Base-by-base conservation (phyloP, 768 basidiomycete species). In the Zangia roseola region DNA sequence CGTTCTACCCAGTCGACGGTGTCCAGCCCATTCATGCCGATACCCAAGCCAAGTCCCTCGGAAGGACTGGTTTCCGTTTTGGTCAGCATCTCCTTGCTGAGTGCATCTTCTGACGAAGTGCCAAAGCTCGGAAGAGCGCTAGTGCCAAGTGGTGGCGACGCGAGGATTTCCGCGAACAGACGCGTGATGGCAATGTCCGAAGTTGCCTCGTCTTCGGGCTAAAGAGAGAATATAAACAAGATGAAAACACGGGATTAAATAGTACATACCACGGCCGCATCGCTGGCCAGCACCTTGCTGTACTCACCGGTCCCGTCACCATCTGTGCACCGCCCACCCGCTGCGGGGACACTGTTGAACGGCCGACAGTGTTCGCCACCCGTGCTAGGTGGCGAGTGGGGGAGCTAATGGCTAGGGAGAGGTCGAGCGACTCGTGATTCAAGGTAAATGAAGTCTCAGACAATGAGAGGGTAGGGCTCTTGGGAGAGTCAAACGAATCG, bases 301-400 rank as follows among this genome's bases (percentile, higher is more conserved):
- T 49, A 36, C 60, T 65, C 60, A 19, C 37, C 45, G 40, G 53
- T 56, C 57, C 39, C 56, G 49, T 68, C 53, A 64, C 51, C 61
- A 65, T 59, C 57, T 61, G 63, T 59, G 46, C 63, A 63, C 67
- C 49, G 72, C 73, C 84, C 87, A 88, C 90, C 91, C 90, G 91
- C 91, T 93, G 91, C 91, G 84, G 88, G 91, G 91, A 76, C 84
- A 82, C 77, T 77, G 78, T 71, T 61, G 77, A 64, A 71, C 65
- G 58, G 54, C 56, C 68, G 56, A 60, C 77, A 75, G 78, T 79
- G 82, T 79, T 84, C 91, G 81, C 91, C 91, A 93, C 86, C 91
- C 91, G 91, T 93, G 91, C 91, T 86, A 88, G 86, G 85, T 93
- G 91, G 91, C 91, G 83, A 93, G 91, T 88, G 84, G 87, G 71